Base-by-base conservation (phyloP, 2,329 filamentous ascomycete genomes). In the Xylariaceae sp. region DNA sequence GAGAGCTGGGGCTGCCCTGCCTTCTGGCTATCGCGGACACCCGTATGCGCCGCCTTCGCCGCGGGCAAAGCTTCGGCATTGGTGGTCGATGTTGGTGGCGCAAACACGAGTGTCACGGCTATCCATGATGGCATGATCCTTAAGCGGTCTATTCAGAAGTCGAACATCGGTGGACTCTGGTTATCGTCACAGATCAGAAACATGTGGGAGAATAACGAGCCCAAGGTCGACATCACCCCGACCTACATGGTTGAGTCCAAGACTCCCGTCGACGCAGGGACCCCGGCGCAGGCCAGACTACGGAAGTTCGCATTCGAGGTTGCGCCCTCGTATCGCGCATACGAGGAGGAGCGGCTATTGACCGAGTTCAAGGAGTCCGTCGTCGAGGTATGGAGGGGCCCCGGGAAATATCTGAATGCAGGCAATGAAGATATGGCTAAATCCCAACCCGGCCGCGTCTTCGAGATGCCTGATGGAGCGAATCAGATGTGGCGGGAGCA, bases 331-430 rank as follows among this genome's bases (percentile, higher is more conserved):
- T 97, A 90, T 76, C 82, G 85, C 45, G 72, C 74, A 15, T 83
- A 91, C 51, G 84, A 97, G 66, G 90, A 98, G 70, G 93, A 97
- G 64, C 87, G 91, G 39, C 84, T 95, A 32, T 71, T 98, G 43
- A 89, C 88, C 29, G 89, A 96, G 63, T 98, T 95, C 78, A 98
- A 98, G 70, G 94, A 98, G 68, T 94, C 87, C 15, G 89, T 96
- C 13, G 89, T 97, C 19, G 89, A 96, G 67, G 82, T 91, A 12
- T 98, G 93, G 91, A 79, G 81, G 19, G 88, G 88, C 1, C 87
- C 87, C 0, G 83, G 83, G 44, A 77, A 81, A 47, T 81, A 89
- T 55, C 64, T 65, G 32, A 67, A 64, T 52, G 77, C 68, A 17
- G 81, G 83, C 29, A 94, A 91, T 61, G 81, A 93, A 60, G 90